Base-by-base conservation (phyloP, 805 yeast genomes). In the Ogataea parapolymorpha region DNA sequence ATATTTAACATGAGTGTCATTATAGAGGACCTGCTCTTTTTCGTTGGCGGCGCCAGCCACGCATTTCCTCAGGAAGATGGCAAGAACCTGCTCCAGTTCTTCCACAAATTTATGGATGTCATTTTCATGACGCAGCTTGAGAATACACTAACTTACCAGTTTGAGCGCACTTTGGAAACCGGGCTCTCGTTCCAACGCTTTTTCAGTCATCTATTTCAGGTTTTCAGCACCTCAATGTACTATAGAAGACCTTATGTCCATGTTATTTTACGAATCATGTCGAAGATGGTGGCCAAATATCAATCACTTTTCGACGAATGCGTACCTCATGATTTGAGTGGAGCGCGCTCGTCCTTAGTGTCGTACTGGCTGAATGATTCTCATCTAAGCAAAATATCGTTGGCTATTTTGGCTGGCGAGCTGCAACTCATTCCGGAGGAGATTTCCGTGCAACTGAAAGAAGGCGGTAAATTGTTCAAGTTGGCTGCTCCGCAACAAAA, bases 1-100 rank as follows among this genome's bases (percentile, higher is more conserved):
- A 73, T 88, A 12, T 80, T 84, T 62, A 87, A 89, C 53, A 86
- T 90, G 82, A 74, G 90, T 49, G 73, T 85, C 5, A 74, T 89
- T 12, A 62, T 87, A 35, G 95, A 85, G 42, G 81, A 85, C 27
- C 78, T 87, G 27, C 69, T 87, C 35, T 64, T 79, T 10, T 87
- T 86, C 54, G 68, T 79, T 18, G 80, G 85, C 32, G 80, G 85
- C 2, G 66, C 85, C 1, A 65, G 70, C 9, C 52, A 70, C 2
- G 54, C 72, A 4, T 59, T 74, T 9, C 71, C 72, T 1, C 37
- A 53, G 5, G 45, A 51, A 7, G 51, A 16, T 46, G 56, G 32
- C 35, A 44, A 53, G 16, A 49, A 50, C 13, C 55, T 60, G 6
- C 41, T 69, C 16, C 53, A 53, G 6, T 82, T 86, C 56, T 79